phyloP scores from a whole-genome alignment of 2,329 filamentous ascomycete species.

The Colletotrichum sojae region DNA sequence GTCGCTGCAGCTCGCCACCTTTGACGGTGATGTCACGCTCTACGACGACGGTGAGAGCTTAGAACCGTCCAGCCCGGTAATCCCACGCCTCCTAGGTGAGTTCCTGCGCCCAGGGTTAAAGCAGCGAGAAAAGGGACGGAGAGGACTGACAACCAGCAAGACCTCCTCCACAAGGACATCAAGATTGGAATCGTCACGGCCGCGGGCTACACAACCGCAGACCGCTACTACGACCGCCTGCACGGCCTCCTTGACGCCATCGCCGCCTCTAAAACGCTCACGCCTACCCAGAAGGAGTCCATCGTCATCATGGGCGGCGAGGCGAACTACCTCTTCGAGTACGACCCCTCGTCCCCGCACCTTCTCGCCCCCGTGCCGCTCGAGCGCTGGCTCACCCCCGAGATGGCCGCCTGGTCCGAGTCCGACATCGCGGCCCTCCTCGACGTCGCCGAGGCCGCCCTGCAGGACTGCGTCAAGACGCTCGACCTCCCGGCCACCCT shows the following conservation, averaged over 20 bases:
- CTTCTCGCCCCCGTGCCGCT: conserved; percentile 78
- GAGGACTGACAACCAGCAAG: conserved; percentile 48
- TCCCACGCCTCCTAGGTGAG: conserved; percentile 71
- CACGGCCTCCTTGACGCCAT: conserved; percentile 90
- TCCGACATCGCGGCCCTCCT: conserved; percentile 84
- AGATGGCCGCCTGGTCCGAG: conserved; percentile 84
- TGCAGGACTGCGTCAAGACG: conserved; percentile 84
- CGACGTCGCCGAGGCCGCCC: conserved; percentile 87
- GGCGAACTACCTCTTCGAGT: conserved; percentile 94
- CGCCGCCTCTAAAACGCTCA: conserved; percentile 69
- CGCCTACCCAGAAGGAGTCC: conserved; percentile 78
- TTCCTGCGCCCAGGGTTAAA: conserved; percentile 1
- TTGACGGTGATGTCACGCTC: conserved; percentile 97
- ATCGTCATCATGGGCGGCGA: conserved; percentile 96
- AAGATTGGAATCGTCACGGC: conserved; percentile 97
- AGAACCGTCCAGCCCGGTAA: conserved; percentile 81
- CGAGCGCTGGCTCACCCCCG: conserved; percentile 79
- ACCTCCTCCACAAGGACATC: conserved; percentile 82
- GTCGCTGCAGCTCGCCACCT: conserved; percentile 87
- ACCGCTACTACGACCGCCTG: conserved; percentile 88
- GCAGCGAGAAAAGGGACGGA: conserved; percentile 29
- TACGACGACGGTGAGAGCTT: conserved; percentile 92
- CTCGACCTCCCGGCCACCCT: conserved; percentile 85
- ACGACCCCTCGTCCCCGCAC: conserved; percentile 73
- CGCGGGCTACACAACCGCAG: conserved; percentile 91